Evolutionary conservation across 257 asterid genomes (phyloP).

Genomic region (Rauvolfia tetraphylla): DNA sequence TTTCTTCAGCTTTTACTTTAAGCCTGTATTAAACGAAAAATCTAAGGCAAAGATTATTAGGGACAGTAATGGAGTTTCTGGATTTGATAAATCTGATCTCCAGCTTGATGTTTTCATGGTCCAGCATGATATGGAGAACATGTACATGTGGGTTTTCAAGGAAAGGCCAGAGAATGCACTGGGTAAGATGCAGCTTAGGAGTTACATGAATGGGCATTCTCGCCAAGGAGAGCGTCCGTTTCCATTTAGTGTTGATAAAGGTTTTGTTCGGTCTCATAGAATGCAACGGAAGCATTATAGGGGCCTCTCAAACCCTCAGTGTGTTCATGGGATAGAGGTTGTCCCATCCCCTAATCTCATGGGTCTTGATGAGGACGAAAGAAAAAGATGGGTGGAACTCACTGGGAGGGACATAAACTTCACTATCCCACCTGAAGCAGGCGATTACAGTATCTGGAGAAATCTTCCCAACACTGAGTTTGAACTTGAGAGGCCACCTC

Average conservation of each 20-base stretch:
- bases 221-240: conserved; percentile 92
- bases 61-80: conserved; percentile 80
- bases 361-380: conserved; percentile 63
- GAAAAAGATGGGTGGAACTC: conserved; percentile 78
- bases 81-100: conserved; percentile 78
- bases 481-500: conserved; percentile 62
- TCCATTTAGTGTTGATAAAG: conserved; percentile 79
- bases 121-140: conserved; percentile 96
- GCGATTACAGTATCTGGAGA: conserved; percentile 80
- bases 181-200: conserved; percentile 95
- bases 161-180: conserved; percentile 84
- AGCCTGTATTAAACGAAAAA: conserved; percentile 76
- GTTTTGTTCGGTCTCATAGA: conserved; percentile 86
- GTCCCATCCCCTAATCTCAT: conserved; percentile 61
- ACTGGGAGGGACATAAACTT: conserved; percentile 75
- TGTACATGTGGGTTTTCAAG: conserved; percentile 98
- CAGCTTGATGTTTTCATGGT: conserved; percentile 88
- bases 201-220: conserved; percentile 95
- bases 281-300: conserved; percentile 94
- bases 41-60: conserved; percentile 64
- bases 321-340: conserved; percentile 86
- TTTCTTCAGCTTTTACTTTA: conserved; percentile 89
- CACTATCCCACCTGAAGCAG: conserved; percentile 63
- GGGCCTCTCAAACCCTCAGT: conserved; percentile 93
- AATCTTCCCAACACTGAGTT: conserved; percentile 72